Conservation (phyloP, 371 early-diverging fungal genomes). For the Amoeboaphelidium protococcarum region DNA sequence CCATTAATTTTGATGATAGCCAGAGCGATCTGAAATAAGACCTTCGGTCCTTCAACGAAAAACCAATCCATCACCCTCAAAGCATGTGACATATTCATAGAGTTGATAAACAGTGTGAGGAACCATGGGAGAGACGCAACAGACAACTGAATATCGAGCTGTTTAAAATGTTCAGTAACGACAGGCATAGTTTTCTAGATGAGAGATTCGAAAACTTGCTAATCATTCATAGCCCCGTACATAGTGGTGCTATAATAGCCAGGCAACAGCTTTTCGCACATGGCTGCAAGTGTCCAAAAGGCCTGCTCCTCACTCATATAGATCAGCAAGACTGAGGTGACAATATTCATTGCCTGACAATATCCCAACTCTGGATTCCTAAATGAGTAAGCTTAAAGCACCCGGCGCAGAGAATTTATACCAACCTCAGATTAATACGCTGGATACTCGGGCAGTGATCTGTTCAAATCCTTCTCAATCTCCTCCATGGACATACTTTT, state of each 20-base stretch:
- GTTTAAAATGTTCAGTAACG: slow-evolving; percentile 44
- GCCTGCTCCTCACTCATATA: slow-evolving; percentile 30
- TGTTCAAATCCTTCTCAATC: slow-evolving; percentile 86
- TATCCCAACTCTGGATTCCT: slow-evolving; percentile 33
- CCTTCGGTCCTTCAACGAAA: slow-evolving; percentile 64
- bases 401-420: slow-evolving; percentile 23
- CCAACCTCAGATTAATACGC: slow-evolving; percentile 28
- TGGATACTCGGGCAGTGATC: slow-evolving; percentile 33
- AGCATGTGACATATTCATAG: slow-evolving; percentile 63
- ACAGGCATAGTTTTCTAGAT: slow-evolving; percentile 29
- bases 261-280: slow-evolving; percentile 67
- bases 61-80: slow-evolving; percentile 68
- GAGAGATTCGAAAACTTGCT: slow-evolving; percentile 70
- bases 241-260: slow-evolving; percentile 83
- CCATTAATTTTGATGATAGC: slow-evolving; percentile 3
- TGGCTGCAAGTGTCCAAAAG: slow-evolving; percentile 65
- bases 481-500: slow-evolving; percentile 55
- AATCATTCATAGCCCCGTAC: slow-evolving; percentile 86
- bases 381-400: slow-evolving; percentile 28
- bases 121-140: slow-evolving; percentile 90
- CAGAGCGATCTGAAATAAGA: background rate
- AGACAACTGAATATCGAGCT: slow-evolving; percentile 70
- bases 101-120: slow-evolving; percentile 71
- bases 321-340: slow-evolving; percentile 26
- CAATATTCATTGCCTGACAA: slow-evolving; percentile 36